Evolutionary conservation across 192 early-diverging fungal genomes (phyloP), one percentile per base, ranked within the genome.

Genomic region (Linnemannia exigua): DNA sequence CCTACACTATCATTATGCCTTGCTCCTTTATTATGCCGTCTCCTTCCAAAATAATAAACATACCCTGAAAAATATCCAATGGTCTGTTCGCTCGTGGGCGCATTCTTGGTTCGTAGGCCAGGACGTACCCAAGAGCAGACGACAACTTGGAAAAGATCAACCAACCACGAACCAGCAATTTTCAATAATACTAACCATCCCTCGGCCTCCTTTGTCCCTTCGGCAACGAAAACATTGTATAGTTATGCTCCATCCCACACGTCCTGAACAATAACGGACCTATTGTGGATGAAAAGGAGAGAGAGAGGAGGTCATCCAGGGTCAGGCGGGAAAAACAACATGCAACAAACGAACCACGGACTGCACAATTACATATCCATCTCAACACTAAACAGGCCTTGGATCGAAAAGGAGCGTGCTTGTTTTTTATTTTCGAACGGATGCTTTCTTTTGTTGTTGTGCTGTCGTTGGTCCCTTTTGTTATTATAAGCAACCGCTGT

Each of bases 61-160:
- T 44, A 44, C 41, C 41, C 41, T 44, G 41, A 14, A 63, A n/a
- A 7, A 20, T 20, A 61, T 61, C 73, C 73, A 75, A 75, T 75
- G 35, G 73, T 37, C 52, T 75, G n/a, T 75, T 75, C 50, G 20
- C 73, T 54, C 38, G 15, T 22, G 1, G 20, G 38, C 20, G 52
- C 73, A 48, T 75, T 75, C 54, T 75, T 41, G 11, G 15, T 75
- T 58, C 73, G 52, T 61, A 41, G 73, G 36, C 8, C 52, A n/a
- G 36, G n/a, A 75, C 31, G 63, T 63, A 63, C 58, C 58, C 28
- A 63, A 63, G 58, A 63, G 58, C 58, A 54, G 73, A 38, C 36
- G 8, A 75, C 20, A 58, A 9, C 72, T 36, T 36, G 38, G 22
- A 63, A 61, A 20, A 35, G 35, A 51, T 36, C 73, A 75, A 75